Evolutionary conservation across 805 yeast species (phyloP).

Genomic region (Ogataea parapolymorpha): DNA sequence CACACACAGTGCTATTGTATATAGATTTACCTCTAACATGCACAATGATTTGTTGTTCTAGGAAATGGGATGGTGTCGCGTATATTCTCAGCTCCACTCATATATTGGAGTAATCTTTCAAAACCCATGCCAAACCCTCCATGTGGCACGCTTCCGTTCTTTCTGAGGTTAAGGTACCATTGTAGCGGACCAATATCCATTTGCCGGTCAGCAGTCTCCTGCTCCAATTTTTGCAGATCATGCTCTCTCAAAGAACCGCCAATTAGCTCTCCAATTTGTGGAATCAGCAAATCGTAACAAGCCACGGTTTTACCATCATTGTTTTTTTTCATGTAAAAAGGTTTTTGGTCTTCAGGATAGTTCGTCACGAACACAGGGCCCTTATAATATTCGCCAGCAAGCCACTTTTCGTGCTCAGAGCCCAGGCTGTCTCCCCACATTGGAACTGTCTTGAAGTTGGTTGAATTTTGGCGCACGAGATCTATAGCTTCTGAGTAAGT

Average conservation of each 20-base stretch:
- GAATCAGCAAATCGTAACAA: conserved; percentile 85
- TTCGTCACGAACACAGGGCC: conserved; percentile 87
- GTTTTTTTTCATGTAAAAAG: conserved; percentile 84
- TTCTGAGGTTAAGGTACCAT: conserved; percentile 79
- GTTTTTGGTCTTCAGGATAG: conserved; percentile 76
- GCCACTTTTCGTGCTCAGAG: conserved; percentile 89
- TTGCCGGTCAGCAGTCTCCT: conserved; percentile 47
- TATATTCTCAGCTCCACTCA: conserved; percentile 73
- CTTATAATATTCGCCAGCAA: conserved; percentile 64
- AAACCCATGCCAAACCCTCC: conserved; percentile 98
- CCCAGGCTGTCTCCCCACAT: conserved; percentile 71
- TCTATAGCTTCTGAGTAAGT: conserved; percentile 76
- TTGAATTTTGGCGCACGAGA: conserved; percentile 38
- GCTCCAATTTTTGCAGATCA: conserved; percentile 41
- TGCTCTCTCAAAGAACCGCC: conserved; percentile 96
- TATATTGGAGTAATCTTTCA: conserved; percentile 75
- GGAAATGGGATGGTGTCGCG: conserved; percentile 88
- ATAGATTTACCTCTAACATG: conserved; percentile 32
- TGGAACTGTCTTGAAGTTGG: conserved; percentile 42
- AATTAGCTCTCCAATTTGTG: conserved; percentile 87
- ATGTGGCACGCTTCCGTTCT: conserved; percentile 82
- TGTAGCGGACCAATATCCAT: conserved; percentile 60
- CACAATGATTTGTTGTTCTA: conserved; percentile 57
- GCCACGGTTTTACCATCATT: conserved; percentile 60
- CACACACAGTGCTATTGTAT: neutral